Evolutionary conservation across 1,284 basidiomycete species (phyloP).

Genomic region (Pyrrhoderma noxium): DNA sequence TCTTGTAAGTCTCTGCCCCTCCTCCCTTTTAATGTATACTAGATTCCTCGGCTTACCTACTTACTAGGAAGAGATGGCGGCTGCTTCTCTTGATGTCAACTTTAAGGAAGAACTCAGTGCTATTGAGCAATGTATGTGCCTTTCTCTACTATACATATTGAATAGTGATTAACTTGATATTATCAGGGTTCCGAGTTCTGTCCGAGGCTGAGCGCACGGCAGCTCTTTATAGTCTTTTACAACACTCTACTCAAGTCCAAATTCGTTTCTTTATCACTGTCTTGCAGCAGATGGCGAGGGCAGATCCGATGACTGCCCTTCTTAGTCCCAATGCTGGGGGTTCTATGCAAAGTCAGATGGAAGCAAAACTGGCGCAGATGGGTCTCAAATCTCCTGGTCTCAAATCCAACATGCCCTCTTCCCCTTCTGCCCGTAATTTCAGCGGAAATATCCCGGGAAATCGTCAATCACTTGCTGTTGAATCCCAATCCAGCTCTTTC

Average conservation of each 20-base stretch:
- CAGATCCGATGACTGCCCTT: conserved; percentile 94
- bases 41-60: background rate
- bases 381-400: conserved; percentile 79
- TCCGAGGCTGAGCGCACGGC: conserved; percentile 99
- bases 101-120: conserved; percentile 99
- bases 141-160: background rate
- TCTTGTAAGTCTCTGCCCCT: conserved; percentile 43
- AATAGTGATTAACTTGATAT: conserved; percentile 15
- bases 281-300: conserved; percentile 96
- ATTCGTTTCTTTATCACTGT: conserved; percentile 99
- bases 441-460: conserved; percentile 38
- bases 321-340: conserved; percentile 86
- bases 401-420: conserved; percentile 65
- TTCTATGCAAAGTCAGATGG: conserved; percentile 96
- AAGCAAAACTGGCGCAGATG: conserved; percentile 81
- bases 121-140: conserved; percentile 90
- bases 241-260: conserved; percentile 98
- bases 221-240: conserved; percentile 97
- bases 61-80: conserved; percentile 93
- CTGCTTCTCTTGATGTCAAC: conserved; percentile 96
- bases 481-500: conserved; percentile 40
- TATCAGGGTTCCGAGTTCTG: conserved; percentile 93
- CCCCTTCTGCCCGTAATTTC: conserved; percentile 70
- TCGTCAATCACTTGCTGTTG: conserved; percentile 57
- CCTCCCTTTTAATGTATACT: background rate